These are phyloP conservation scores for Penicillium glabrum DNA, from an alignment of 2,329 filamentous ascomycete species.

Conservation along the genomic window DNA sequence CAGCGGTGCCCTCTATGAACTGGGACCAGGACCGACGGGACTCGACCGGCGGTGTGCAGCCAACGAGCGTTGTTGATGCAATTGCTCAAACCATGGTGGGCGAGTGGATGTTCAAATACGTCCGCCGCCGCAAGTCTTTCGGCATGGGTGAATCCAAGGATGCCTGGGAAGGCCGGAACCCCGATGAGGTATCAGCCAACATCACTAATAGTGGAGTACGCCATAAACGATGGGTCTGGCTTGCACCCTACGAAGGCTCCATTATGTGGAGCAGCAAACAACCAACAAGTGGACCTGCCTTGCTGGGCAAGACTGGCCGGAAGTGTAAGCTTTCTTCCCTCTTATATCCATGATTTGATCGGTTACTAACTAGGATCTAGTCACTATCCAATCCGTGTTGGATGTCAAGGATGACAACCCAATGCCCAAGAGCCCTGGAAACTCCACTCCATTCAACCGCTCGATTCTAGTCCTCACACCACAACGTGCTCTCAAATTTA, in stretches of 20 bases:
- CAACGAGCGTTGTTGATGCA: slow-evolving; percentile 84
- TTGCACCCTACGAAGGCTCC: slow-evolving; percentile 91
- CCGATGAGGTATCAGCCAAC: slow-evolving; percentile 69
- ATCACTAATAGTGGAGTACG: slow-evolving; percentile 66
- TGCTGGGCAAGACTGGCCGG: slow-evolving; percentile 91
- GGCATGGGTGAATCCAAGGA: slow-evolving; percentile 59
- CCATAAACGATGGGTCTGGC: slow-evolving; percentile 98
- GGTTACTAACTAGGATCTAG: slow-evolving; percentile 49
- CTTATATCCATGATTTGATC: background rate
- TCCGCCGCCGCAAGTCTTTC: slow-evolving; percentile 74
- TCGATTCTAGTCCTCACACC: slow-evolving; percentile 95
- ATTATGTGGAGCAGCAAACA: slow-evolving; percentile 99
- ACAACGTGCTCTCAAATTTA: slow-evolving; percentile 92
- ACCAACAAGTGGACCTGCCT: slow-evolving; percentile 78
- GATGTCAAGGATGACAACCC: slow-evolving; percentile 95
- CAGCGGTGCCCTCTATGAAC: slow-evolving; percentile 23
- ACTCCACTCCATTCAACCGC: slow-evolving; percentile 70
- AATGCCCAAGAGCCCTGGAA: slow-evolving; percentile 66
- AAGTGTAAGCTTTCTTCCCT: slow-evolving; percentile 68
- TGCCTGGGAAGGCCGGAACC: slow-evolving; percentile 55
- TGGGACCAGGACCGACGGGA: slow-evolving; percentile 41
- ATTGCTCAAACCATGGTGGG: slow-evolving; percentile 99
- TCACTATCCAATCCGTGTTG: slow-evolving; percentile 91
- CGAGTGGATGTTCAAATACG: slow-evolving; percentile 60
- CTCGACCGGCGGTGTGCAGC: slow-evolving; percentile 61